These are phyloP conservation scores for Stachybotrys chartarum DNA, from an alignment of 2,329 filamentous ascomycete genomes.

Conservation along the genomic window DNA sequence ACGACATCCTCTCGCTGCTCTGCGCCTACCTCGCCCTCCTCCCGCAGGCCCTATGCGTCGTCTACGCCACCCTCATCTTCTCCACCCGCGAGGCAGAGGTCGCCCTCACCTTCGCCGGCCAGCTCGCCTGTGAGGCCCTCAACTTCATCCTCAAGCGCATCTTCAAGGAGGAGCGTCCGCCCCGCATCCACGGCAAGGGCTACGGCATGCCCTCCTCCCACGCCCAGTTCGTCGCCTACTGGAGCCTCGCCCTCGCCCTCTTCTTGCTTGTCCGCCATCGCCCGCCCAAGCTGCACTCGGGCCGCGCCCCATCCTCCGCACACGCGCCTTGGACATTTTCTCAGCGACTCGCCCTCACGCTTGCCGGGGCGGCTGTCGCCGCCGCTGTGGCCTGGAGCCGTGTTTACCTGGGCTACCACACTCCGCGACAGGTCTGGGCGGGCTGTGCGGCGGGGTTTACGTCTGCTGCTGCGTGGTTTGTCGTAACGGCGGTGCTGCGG, in stretches of 20 bases:
- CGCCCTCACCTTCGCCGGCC: conserved; percentile 80
- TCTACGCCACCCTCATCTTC: conserved; percentile 86
- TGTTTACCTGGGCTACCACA: conserved; percentile 91
- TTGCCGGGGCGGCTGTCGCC: conserved; percentile 54
- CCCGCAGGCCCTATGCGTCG: conserved; percentile 83
- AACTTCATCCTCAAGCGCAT: conserved; percentile 86
- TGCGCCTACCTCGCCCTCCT: conserved; percentile 93
- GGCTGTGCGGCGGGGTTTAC: conserved; percentile 64
- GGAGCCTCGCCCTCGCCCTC: conserved; percentile 73
- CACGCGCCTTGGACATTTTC: conserved; percentile 47
- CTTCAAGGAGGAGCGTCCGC: conserved; percentile 86
- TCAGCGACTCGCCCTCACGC: conserved; percentile 49
- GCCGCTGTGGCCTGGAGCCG: conserved; percentile 71
- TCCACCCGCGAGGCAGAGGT: conserved; percentile 88
- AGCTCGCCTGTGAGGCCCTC: conserved; percentile 82
- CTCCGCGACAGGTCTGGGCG: conserved; percentile 75
- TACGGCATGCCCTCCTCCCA: conserved; percentile 97
- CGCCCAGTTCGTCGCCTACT: conserved; percentile 90
- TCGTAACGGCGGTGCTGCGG: conserved; percentile 59
- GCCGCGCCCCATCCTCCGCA: conserved; percentile 2
- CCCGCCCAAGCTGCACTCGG: conserved; percentile 33
- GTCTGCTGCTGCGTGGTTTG: conserved; percentile 75
- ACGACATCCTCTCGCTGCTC: conserved; percentile 74
- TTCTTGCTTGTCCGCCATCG: conserved; percentile 79
- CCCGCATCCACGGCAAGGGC: conserved; percentile 79